Base-by-base conservation (phyloP, 495 filamentous ascomycete species). In the Aspergillus funiculosus region DNA sequence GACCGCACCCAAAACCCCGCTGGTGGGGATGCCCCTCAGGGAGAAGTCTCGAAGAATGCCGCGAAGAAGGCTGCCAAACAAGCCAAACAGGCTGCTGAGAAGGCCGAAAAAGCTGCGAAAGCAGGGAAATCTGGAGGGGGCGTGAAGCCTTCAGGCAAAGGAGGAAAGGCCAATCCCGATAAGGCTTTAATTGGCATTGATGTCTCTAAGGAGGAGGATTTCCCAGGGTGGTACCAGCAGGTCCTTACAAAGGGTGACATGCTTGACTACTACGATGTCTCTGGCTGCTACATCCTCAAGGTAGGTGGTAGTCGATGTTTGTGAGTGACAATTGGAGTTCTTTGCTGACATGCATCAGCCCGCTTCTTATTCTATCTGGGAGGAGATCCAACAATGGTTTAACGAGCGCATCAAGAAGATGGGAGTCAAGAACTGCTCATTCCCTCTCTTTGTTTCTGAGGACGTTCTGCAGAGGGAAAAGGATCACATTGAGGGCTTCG, bases 401-500 rank as follows among this genome's bases (percentile, higher is more conserved):
- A 83, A 92, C 60, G 69, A 74, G 45, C 72, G 78, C 42, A 97
- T 96, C 62, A 89, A 94, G 73, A 80, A 74, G 18, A 77, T 95
- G 66, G 88, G 86, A 30, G 92, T 98, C 34, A 83, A 88, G 67
- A 92, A 98, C 72, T 88, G 87, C 64, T 91, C 86, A 56, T 98
- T 96, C 64, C 92, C 91, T 31, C 80, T 96, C 67, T 97, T 98
- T 64, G 80, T 97, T 46, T 90, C 86, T 2, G 74, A 85, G 53
- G 91, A 90, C 68, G 88, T 90, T 8, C 70, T 99, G 54, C 80
- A 96, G 71, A 80, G 84, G 54, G 94, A 97, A 71, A 96, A 96
- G 76, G 86, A 88, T 48, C 94, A 98, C 60, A 83, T 98, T 44
- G 90, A 98, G 66, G 94, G 94, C 19, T 97, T 97, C 64, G 91